Evolutionary conservation across 1,284 basidiomycete genomes (phyloP), one percentile per base, ranked within the genome.

Genomic region (Heterobasidion parviporum): DNA sequence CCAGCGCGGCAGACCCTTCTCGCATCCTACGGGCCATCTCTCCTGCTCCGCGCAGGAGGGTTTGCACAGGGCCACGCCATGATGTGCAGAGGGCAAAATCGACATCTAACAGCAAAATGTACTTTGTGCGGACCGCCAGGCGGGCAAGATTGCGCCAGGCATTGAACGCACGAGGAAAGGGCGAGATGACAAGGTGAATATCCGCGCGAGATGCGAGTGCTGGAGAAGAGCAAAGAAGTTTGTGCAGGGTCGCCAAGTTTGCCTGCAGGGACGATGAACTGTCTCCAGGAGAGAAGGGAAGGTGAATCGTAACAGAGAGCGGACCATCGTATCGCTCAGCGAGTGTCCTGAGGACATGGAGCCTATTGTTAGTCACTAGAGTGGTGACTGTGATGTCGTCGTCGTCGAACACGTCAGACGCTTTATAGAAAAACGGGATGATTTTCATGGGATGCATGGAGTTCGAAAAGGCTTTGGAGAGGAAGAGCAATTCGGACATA

Each of bases 81-180:
- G 90, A 81, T 52, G 92, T 92, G 65, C 89, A 92, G 8, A 89
- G 70, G 44, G 80, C 85, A 67, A 94, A 93, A 67, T 93, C 90
- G 58, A 92, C 85, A 68, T 93, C 91, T 54, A 94, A 81, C 84
- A 92, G 89, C 84, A 93, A 89, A 53, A 92, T 80, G 62, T 82
- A 90, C 59, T 87, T 80, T 6, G 90, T 92, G 12, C 89, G 78
- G 1, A 89, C 85, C 64, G 90, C 89, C 54, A 90, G 74, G 46
- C 90, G 80, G 10, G 91, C 91, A 38, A 84, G 79, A 66, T 93
- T 93, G 45, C 92, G 78, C 88, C 91, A 93, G 44, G 88, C 83
- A 69, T 93, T 93, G 74, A 94, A 87, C 65, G 64, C 62, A 32
- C 71, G 67, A 56, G 68, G 56, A 57, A 89, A 90, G 2, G 83